A percentile compares a stretch with the other conserved stretches of the same genome.
Evolutionary conservation across 2,329 filamentous ascomycete genomes (phyloP).

Genomic region (Uncinocarpus reesii): DNA sequence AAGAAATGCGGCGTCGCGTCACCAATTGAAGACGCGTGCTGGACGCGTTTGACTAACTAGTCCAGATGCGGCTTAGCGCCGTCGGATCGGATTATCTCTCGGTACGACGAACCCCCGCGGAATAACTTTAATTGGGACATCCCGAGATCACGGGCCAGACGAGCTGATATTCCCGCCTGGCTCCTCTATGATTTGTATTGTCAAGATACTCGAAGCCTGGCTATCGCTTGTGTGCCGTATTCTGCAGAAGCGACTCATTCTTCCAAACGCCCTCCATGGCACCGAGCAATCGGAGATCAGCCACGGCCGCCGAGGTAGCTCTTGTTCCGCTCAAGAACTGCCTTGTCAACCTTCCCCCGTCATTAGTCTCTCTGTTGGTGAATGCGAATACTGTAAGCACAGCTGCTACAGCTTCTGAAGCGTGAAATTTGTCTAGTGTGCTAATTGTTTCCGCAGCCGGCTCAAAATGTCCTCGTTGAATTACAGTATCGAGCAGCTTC

Average conservation of each 20-base stretch:
- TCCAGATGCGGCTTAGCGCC: slow-evolving; percentile 16
- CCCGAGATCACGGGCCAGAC: slow-evolving; percentile 21
- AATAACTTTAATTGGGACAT: slow-evolving; percentile 10
- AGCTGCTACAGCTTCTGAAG: neutral
- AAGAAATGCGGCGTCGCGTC: slow-evolving; percentile 6
- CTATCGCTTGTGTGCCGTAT: neutral
- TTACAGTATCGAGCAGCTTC: slow-evolving; percentile 60
- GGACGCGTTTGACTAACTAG: slow-evolving; percentile 12
- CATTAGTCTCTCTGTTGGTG: slow-evolving; percentile 71
- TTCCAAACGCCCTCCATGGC: slow-evolving; percentile 27
- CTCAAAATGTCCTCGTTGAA: slow-evolving; percentile 94
- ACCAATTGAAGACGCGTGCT: neutral
- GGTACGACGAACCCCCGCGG: slow-evolving; percentile 20
- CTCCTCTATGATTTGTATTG: no score
- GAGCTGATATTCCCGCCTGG: no score
- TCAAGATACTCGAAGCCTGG: no score
- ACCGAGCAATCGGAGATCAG: slow-evolving; percentile 36
- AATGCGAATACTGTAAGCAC: slow-evolving; percentile 75
- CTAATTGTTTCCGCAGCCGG: slow-evolving; percentile 48
- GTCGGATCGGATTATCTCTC: slow-evolving; percentile 28
- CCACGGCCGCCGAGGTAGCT: slow-evolving; percentile 70
- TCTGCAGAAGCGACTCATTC: neutral
- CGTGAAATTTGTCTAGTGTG: neutral
- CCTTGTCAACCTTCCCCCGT: slow-evolving; percentile 80
- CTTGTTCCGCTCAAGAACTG: slow-evolving; percentile 87